Base-by-base conservation (phyloP, 208 protist species). In the Jaenimonas drosophilae region DNA sequence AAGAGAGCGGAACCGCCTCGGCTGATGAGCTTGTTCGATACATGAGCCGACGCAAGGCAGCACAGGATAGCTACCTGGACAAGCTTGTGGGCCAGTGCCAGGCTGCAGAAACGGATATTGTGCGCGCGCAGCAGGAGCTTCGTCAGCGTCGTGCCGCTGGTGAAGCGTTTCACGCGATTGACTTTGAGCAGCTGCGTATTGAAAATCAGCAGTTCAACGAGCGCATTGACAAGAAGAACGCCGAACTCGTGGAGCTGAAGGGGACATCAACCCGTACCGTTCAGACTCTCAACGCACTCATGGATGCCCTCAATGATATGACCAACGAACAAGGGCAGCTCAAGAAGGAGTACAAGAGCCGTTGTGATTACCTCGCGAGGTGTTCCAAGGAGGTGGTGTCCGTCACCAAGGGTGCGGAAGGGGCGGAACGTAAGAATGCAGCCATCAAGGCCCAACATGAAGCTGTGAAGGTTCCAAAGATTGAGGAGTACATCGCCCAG, bases 141-240 rank as follows among this genome's bases (percentile, higher is more conserved):
- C 76, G 91, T 16, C 84, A 94, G 59, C 81, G 91, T 26, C 76
- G 81, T 33, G 78, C 90, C 20, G 88, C 90, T 28, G 94, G 94
- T 12, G 91, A 95, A 32, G 79, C 85, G 6, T 91, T 97, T 49
- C 85, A 91, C 41, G 70, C 76, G 0, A 94, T 97, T 50, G 95
- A 98, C 52, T 96, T 97, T 59, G 89, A 96, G 34, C 94, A 98
- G 72, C 76, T 98, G 3, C 78, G 88, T 31, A 98, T 98, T 61
- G 94, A 97, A 50, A 97, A 98, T 49, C 81, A 96, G 58, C 88
- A 97, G 68, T 92, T 95, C 50, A 83, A 64, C n/a, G 89, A 96
- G 43, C 85, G 91, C 38, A 95, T 97, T 30, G 88, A 96, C 25
- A 63, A 93, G 50, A 95, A 94, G 47, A 98, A 97, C 66, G 71